Evolutionary conservation across 768 basidiomycete genomes (phyloP).

Genomic region (Hysterangium stoloniferum): DNA sequence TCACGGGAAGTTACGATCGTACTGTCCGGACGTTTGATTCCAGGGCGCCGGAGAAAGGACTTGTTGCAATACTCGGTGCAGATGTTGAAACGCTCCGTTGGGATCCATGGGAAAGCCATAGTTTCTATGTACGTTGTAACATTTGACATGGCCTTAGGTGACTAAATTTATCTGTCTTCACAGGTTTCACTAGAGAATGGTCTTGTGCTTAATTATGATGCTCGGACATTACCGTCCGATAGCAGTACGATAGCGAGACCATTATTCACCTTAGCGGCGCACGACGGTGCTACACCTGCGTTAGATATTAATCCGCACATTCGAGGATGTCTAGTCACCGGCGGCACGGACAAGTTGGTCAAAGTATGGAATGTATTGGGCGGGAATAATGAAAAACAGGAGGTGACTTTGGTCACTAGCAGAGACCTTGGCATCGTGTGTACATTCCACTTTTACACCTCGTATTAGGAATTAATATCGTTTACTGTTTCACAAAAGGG

Average conservation of each 20-base stretch:
- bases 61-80: constrained; percentile 79
- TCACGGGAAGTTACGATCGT: constrained; percentile 92
- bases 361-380: constrained; percentile 84
- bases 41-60: constrained; percentile 69
- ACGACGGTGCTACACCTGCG: constrained; percentile 83
- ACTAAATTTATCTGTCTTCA: background rate
- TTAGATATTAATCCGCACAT: constrained; percentile 89
- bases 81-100: constrained; percentile 92
- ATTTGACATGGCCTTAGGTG: background rate
- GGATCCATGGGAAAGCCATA: constrained; percentile 90
- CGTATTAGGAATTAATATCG: constrained; percentile 10
- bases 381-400: constrained; percentile 50
- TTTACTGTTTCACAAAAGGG: constrained; percentile 44
- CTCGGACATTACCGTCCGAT: constrained; percentile 68
- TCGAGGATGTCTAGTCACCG: constrained; percentile 85
- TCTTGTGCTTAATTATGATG: constrained; percentile 86
- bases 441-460: constrained; percentile 13
- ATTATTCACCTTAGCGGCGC: constrained; percentile 86
- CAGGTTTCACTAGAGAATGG: constrained; percentile 96
- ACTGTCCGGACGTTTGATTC: constrained; percentile 94
- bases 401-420: constrained; percentile 77
- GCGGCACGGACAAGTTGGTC: constrained; percentile 90
- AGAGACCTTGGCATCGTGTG: constrained; percentile 86
- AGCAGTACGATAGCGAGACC: constrained; percentile 57
- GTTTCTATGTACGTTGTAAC: constrained; percentile 68